phyloP scores from a whole-genome alignment of 352 stramenopile genomes.

The Phytophthora citricola region DNA sequence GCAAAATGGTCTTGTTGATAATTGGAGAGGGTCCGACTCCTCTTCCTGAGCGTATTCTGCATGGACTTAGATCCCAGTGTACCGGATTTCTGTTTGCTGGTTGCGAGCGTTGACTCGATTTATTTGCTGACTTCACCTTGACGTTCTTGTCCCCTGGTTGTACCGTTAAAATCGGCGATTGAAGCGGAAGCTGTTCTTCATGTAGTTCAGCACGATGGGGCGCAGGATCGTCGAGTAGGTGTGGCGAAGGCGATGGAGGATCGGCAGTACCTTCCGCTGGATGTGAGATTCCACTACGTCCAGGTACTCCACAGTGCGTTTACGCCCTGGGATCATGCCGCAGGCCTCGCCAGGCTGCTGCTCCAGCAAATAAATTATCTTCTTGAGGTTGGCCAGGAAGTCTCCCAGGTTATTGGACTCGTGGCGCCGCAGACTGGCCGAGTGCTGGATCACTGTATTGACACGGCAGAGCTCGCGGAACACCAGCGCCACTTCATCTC shows the following conservation, averaged over 20 bases:
- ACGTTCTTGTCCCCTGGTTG: background rate
- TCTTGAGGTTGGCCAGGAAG: constrained; percentile 88
- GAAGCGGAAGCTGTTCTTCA: constrained; percentile 71
- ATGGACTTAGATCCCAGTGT: constrained; percentile 19
- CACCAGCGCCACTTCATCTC: constrained; percentile 82
- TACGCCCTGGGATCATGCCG: constrained; percentile 76
- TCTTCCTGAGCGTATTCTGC: constrained; percentile 23
- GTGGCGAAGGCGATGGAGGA: constrained; percentile 75
- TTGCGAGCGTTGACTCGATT: constrained; percentile 13
- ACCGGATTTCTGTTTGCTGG: constrained; percentile 9
- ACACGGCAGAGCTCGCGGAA: constrained; percentile 83
- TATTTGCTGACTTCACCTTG: background rate
- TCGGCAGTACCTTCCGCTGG: constrained; percentile 83
- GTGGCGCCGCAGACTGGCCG: constrained; percentile 70
- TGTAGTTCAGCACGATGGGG: constrained; percentile 81
- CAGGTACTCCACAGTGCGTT: constrained; percentile 80
- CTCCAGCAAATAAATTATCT: constrained; percentile 91
- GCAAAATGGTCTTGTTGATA: constrained; percentile 11
- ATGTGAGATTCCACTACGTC: constrained; percentile 88
- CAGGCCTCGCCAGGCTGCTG: constrained; percentile 77
- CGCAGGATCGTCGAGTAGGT: constrained; percentile 84
- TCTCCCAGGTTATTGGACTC: constrained; percentile 86
- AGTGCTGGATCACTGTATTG: constrained; percentile 84
- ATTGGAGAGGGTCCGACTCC: constrained; percentile 9
- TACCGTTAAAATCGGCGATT: constrained; percentile 44